Base-by-base conservation (phyloP, 441 rosid species). In the Rhodomyrtus psidioides region DNA sequence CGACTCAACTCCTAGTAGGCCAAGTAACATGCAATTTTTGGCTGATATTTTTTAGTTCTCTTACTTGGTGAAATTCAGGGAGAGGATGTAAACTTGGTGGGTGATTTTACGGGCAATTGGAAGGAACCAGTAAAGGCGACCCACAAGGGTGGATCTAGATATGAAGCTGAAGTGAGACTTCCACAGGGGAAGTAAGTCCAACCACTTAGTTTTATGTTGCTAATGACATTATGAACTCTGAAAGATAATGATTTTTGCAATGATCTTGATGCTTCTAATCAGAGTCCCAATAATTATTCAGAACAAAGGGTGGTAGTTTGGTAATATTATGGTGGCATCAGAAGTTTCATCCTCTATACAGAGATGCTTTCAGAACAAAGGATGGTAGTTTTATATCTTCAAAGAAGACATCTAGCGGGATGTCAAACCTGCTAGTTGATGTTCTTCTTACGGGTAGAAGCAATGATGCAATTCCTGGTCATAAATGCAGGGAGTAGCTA, bases 91-190 rank as follows among this genome's bases (percentile, higher is more conserved):
- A 88, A 87, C 88, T 89, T 97, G 89, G 98, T 97, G 83, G 98
- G 99, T 79, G 97, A 95, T 90, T 97, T 97, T 88, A 97, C 98
- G 42, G 98, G 96, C 86, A 96, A 95, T 26, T 97, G 98, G 99
- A 96, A 95, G 92, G 98, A 96, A 89, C 98, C 99, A 6, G 85
- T 97, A 55, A 94, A 91, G 90, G 98, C 96, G 75, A 89, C 87
- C 57, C 98, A 95, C 90, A 96, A 93, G 88, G 95, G 96, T 84
- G 98, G 98, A 89, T 93, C 97, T 51, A 92, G 98, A 93, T 95
- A 86, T 89, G 99, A 96, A 93, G 91, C 89, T 86, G 98, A 97
- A 90, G 94, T 94, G 85, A 95, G 96, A 88, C 98, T 97, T 86
- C 85, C 95, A 62, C 98, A 94, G 88, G 99, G 98, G 89, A 93